Conservation (phyloP, 1,139 yeast species). For the Lodderomyces jiufengensis region DNA sequence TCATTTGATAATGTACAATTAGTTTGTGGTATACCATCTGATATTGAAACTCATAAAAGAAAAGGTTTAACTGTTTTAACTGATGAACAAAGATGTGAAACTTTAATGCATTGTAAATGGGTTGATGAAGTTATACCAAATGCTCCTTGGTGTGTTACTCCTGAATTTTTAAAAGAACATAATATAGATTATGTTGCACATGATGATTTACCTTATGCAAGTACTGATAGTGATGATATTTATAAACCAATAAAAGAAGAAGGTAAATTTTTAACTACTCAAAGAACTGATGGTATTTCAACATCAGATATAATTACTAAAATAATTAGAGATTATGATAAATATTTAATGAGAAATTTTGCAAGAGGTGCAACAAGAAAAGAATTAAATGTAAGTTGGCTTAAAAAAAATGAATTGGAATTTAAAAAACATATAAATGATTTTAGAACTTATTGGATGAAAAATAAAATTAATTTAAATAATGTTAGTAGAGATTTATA, state of each 20-base stretch:
- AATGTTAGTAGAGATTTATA: slow-evolving; percentile 77
- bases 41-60: slow-evolving; percentile 82
- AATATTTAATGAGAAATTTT: slow-evolving; percentile 92
- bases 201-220: slow-evolving; percentile 93
- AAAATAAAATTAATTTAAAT: slow-evolving; percentile 65
- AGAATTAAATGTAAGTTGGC: slow-evolving; percentile 94
- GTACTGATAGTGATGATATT: slow-evolving; percentile 83
- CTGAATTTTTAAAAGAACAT: slow-evolving; percentile 74
- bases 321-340: slow-evolving; percentile 92
- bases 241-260: slow-evolving; percentile 85
- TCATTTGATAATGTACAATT: slow-evolving; percentile 80
- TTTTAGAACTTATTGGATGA: slow-evolving; percentile 80
- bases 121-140: slow-evolving; percentile 92
- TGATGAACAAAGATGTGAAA: slow-evolving; percentile 85
- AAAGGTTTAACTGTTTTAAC: slow-evolving; percentile 90
- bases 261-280: slow-evolving; percentile 92
- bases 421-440: slow-evolving; percentile 86
- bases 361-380: slow-evolving; percentile 97
- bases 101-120: slow-evolving; percentile 89
- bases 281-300: slow-evolving; percentile 93
- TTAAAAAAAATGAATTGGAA: slow-evolving; percentile 93
- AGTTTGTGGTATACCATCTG: slow-evolving; percentile 91
- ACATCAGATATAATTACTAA: slow-evolving; percentile 95
- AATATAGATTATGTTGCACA: slow-evolving; percentile 95
- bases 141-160: slow-evolving; percentile 95